Evolutionary conservation across 495 filamentous ascomycete genomes (phyloP).

Genomic region (Trichoderma gamsii): DNA sequence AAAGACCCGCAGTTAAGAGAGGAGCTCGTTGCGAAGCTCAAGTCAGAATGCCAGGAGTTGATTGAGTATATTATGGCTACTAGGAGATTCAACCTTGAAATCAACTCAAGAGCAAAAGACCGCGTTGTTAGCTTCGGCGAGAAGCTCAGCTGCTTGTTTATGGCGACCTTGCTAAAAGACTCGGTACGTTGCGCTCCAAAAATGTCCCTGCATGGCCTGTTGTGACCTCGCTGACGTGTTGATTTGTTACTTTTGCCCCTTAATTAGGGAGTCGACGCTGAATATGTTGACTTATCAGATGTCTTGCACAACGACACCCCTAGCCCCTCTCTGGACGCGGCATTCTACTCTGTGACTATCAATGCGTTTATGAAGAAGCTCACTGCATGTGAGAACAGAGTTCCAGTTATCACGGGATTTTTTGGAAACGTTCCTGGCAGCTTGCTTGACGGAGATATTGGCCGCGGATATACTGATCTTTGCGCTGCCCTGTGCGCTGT

Average conservation of each 20-base stretch:
- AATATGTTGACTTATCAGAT: slow-evolving; percentile 81
- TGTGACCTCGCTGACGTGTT: not conserved
- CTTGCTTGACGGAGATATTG: slow-evolving; percentile 67
- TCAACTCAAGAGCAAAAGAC: slow-evolving; percentile 78
- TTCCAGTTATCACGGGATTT: slow-evolving; percentile 79
- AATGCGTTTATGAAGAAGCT: slow-evolving; percentile 60
- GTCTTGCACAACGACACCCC: slow-evolving; percentile 65
- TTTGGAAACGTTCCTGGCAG: slow-evolving; percentile 82
- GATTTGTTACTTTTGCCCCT: not conserved
- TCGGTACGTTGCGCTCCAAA: slow-evolving; percentile 27
- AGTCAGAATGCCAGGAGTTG: slow-evolving; percentile 62
- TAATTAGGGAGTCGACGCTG: slow-evolving; percentile 61
- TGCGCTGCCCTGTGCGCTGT: slow-evolving; percentile 80
- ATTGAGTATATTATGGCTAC: slow-evolving; percentile 50
- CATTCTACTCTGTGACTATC: slow-evolving; percentile 70
- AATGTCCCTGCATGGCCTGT: not conserved
- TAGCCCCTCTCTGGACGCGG: not conserved
- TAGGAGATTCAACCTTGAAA: slow-evolving; percentile 56
- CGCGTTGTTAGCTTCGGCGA: slow-evolving; percentile 88
- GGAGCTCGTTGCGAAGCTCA: slow-evolving; percentile 54
- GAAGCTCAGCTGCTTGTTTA: slow-evolving; percentile 83
- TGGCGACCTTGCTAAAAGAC: slow-evolving; percentile 75
- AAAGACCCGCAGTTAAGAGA: slow-evolving; percentile 53
- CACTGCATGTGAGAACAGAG: slow-evolving; percentile 57
- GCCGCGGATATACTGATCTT: slow-evolving; percentile 84